Base-by-base conservation (phyloP, 345 rosid genomes). In the Aquilaria malaccensis region DNA sequence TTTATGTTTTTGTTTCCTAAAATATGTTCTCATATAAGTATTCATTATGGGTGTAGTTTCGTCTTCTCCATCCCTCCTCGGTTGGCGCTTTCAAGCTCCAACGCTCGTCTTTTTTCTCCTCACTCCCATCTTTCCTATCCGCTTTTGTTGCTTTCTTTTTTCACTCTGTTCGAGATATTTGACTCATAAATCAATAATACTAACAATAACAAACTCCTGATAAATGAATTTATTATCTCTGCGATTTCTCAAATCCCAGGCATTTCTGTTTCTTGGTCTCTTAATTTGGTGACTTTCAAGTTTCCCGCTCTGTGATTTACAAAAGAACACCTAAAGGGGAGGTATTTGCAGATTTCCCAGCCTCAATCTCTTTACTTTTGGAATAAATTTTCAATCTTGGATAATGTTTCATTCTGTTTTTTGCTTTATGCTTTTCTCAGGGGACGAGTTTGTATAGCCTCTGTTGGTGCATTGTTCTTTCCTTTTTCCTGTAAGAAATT, bases 291-390 rank as follows among this genome's bases (percentile, higher is more conserved):
- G 43, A 58, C 72, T 77, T 79, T 80, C 79, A 83, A 74, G 82
- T 83, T 80, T 86, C 88, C 91, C 85, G 92, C 94, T 81, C 83
- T 69, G 70, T 64, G 48, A 61, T 22, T 61, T 58, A 47, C 32
- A 72, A 59, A 41, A 58, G 54, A 22, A 22, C 1, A 30, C 6
- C 4, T 11, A 63, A 61, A 49, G 63, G 53, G 55, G 10, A 43
- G 48, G 59, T 66, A 55, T 50, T 13, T 50, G 7, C 15, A 31
- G 11, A 29, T 13, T 59, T 49, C 41, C 64, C 13, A 37, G 43
- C 43, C 7, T 37, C 43, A 37, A 1, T 58, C 49, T 22, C 61
- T 48, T 45, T 45, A 54, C 10, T 11, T 14, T 52, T 30, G 60
- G 45, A 47, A 54, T 45, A 51, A 31, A 31, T 30, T 60, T 45